Base-by-base conservation (phyloP, 2,329 filamentous ascomycete species). In the Phaeoacremonium minimum region DNA sequence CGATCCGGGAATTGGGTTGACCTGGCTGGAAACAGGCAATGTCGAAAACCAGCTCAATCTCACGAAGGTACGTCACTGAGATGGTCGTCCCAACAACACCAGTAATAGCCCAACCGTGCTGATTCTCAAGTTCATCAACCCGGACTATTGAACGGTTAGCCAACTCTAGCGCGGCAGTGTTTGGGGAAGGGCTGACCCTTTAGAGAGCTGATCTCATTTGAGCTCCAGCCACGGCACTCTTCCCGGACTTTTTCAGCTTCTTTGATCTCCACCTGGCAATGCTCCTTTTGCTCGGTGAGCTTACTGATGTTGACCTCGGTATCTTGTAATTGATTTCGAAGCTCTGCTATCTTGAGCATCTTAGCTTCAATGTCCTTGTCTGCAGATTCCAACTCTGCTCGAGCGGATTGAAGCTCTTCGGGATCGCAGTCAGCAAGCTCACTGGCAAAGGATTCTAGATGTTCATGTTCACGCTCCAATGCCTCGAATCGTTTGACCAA, bases 181-280 rank as follows among this genome's bases (percentile, higher is more conserved):
- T n/a, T n/a, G 12, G 6, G 14, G 20, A 31, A 53, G 18, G 15
- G 52, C 67, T 55, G 71, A 87, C 85, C 76, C 73, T 90, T 89
- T n/a, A 95, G 69, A 28, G 69, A 67, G 45, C 75, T 75, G 45
- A 97, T 87, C 61, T 97, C 93, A 18, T 75, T 81, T 35, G 83
- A 78, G 38, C 83, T 91, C 83, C 90, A 96, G 28, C 91, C 90
- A 36, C 90, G 80, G 56, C 85, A 95, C 51, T 95, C 86, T 56
- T 96, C 89, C 43, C 86, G 78, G 17, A 94, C 71, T 45, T 80
- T 82, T 57, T 96, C 89, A 0, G 90, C 87, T 50, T 88, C 83
- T 40, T 79, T 75, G 40, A 95, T 96, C 32, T 93, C 85, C 18
- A 77, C 73, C 18, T 83, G 52, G 46, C 76, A 88, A 48, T 80